A percentile compares a stretch with the other conserved stretches of the same genome.
Evolutionary conservation across 2,329 filamentous ascomycete genomes (phyloP).

Genomic region (Sphaerulina populicola): DNA sequence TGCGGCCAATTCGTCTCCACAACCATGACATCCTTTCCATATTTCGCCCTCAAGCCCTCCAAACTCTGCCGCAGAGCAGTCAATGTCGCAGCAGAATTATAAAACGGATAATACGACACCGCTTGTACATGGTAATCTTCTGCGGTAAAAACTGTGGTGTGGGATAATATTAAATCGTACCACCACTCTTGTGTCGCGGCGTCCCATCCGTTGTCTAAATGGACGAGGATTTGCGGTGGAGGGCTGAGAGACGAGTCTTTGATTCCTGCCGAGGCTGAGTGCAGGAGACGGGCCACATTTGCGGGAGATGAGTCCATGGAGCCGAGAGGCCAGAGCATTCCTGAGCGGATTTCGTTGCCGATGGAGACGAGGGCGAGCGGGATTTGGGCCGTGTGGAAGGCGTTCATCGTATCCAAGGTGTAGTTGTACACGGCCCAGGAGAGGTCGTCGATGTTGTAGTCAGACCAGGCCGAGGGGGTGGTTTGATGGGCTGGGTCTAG

Average conservation of each 20-base stretch:
- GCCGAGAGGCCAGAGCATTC: constrained; percentile 33
- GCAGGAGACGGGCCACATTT: constrained; percentile 31
- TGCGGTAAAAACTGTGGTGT: constrained; percentile 18
- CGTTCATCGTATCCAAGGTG: constrained; percentile 32
- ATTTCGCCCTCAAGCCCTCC: constrained; percentile 19
- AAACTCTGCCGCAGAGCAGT: constrained; percentile 21
- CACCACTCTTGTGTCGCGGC: constrained; percentile 23
- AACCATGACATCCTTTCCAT: constrained; percentile 26
- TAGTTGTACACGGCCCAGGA: constrained; percentile 28
- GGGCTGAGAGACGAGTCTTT: constrained; percentile 22
- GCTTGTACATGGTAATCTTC: constrained; percentile 27
- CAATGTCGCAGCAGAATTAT: constrained; percentile 25
- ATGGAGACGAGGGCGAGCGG: constrained; percentile 35
- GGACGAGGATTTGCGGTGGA: constrained; percentile 29
- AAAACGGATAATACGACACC: constrained; percentile 30
- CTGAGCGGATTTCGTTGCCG: constrained; percentile 34
- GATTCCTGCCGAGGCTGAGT: constrained; percentile 26
- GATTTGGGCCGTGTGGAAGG: constrained; percentile 35
- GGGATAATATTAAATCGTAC: constrained; percentile 26
- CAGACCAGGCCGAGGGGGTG: constrained; percentile 29
- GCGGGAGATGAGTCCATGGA: constrained; percentile 23
- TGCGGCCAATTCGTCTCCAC: constrained; percentile 30
- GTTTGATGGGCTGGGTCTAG: constrained; percentile 31
- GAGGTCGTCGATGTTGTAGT: constrained; percentile 29
- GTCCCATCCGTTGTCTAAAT: constrained; percentile 32